phyloP scores from a whole-genome alignment of 306 rosid species.

The Trifolium repens region DNA sequence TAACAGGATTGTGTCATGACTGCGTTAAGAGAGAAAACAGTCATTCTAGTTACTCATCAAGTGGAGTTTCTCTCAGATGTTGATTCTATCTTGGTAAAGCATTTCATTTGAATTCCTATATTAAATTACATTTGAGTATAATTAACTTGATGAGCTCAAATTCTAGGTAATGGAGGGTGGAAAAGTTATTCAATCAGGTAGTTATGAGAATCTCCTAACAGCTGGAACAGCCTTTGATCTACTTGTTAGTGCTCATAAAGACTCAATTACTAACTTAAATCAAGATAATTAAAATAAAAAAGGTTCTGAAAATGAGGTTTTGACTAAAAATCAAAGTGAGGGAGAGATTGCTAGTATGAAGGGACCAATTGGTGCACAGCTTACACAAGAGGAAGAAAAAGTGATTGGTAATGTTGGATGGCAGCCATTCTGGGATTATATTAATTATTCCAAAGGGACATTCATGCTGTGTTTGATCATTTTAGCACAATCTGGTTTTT shows the following conservation, averaged over 20 bases:
- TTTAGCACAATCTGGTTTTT: conserved; percentile 47
- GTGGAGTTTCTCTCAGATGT: conserved; percentile 35
- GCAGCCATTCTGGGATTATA: background rate
- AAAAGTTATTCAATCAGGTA: conserved; percentile 6
- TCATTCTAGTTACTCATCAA: background rate
- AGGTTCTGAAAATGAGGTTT: background rate
- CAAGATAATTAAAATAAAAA: background rate
- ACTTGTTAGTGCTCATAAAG: conserved; percentile 80
- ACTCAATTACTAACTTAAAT: conserved; percentile 49
- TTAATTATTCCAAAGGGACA: background rate
- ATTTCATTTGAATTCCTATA: background rate
- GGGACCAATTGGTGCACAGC: background rate
- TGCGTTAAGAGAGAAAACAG: background rate
- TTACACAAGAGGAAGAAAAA: conserved; percentile 10
- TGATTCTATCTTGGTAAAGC: conserved; percentile 64
- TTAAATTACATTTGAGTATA: conserved; percentile 1
- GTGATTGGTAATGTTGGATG: background rate
- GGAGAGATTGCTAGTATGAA: background rate
- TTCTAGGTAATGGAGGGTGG: background rate
- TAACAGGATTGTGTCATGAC: conserved; percentile 64
- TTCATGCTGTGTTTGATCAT: conserved; percentile 32
- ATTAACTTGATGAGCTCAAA: background rate
- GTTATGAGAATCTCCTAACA: background rate
- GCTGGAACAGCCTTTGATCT: conserved; percentile 74
- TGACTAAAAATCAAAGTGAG: background rate